Evolutionary conservation across 1,284 basidiomycete species (phyloP).

Genomic region (Tilletiaria anomala): DNA sequence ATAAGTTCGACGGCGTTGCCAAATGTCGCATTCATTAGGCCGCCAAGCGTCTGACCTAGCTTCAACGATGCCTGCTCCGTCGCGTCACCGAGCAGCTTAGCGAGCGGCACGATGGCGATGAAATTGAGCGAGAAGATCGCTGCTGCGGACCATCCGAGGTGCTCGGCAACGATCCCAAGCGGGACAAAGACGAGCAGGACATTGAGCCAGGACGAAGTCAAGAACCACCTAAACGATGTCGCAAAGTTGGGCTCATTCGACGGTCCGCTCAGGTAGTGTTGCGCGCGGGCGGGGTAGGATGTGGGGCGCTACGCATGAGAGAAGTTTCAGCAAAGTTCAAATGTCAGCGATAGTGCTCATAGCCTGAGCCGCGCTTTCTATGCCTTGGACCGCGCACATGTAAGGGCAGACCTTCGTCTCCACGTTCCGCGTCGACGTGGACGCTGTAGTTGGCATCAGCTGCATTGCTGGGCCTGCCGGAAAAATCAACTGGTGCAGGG

Average conservation of each 20-base stretch:
- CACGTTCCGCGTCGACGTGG: too few species aligned
- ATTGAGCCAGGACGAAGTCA: conserved; percentile 30
- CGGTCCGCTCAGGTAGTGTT: too few species aligned
- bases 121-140: conserved; percentile 36
- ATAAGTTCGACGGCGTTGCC: conserved; percentile 37
- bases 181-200: conserved; percentile 35
- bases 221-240: conserved; percentile 26
- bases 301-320: too few species aligned
- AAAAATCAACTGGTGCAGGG: too few species aligned
- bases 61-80: conserved; percentile 34
- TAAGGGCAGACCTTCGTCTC: too few species aligned
- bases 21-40: conserved; percentile 33
- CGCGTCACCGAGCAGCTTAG: conserved; percentile 36
- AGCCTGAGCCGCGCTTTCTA: too few species aligned
- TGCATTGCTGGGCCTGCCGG: too few species aligned
- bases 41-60: conserved; percentile 34
- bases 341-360: too few species aligned
- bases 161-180: conserved; percentile 30
- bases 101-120: conserved; percentile 35
- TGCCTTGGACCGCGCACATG: too few species aligned
- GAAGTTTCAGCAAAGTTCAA: too few species aligned
- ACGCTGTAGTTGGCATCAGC: too few species aligned
- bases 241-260: conserved; percentile 12
- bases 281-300: too few species aligned
- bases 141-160: conserved; percentile 23